Base-by-base conservation (phyloP, 2,329 filamentous ascomycete species). In the Phialophora tarda region DNA sequence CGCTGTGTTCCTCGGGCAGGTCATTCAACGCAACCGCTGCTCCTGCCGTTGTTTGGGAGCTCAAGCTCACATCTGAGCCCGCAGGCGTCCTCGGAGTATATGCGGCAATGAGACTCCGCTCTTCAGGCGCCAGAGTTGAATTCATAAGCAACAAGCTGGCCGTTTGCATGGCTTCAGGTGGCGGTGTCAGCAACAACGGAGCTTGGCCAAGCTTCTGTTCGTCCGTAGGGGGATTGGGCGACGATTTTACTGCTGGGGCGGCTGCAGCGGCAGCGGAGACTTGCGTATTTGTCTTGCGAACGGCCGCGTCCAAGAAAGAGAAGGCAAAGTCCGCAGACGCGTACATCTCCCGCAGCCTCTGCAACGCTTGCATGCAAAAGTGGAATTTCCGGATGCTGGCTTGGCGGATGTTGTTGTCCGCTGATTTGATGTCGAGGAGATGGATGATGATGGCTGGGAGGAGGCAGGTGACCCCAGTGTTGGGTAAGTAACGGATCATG, bases 311-410 rank as follows among this genome's bases (percentile, higher is more conserved):
- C n/a, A 97, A 84, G 81, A 97, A 97, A 2, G 91, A 91, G 0
- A 91, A 94, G n/a, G 92, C 93, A 74, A 95, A 97, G 77, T 97
- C 93, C n/a, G 94, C 94, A 0, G 93, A 93, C 0, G 93, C 89
- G 74, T 98, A 97, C 32, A 93, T 91, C 74, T 97, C 92, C 44
- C 93, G 88, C 21, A 98, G 84, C 69, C 89, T 90, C 76, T 93
- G 89, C 83, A 97, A 91, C 66, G 97, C 92, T 55, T 89, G 86
- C 92, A 97, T 97, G 80, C 94, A 97, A 76, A 93, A 90, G 72
- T 90, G 90, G 81, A 97, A 97, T 23, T 92, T 91, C 65, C 89
- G 86, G 26, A 93, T 85, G 55, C 91, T 93, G 50, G 86, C 84
- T 66, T 91, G 86, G 21, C 92, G 88, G 3, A 90, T 88, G 62